Evolutionary conservation across 805 yeast species (phyloP).

Genomic region (Nematodospora valgi): DNA sequence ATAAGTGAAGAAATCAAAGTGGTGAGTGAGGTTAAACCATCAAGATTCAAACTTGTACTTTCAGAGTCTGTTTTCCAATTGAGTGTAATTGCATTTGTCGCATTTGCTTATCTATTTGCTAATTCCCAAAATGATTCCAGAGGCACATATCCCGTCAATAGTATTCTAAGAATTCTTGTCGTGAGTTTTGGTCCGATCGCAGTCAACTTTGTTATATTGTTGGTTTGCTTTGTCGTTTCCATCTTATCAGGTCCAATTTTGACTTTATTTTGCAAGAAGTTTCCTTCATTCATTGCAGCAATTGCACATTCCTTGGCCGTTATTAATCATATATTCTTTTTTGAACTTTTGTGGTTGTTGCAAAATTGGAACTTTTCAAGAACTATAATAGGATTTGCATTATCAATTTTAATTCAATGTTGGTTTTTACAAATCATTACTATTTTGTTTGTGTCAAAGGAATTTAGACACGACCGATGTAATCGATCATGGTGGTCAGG

Average conservation of each 20-base stretch:
- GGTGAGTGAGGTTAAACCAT: conserved; percentile 48
- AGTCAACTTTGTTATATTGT: conserved; percentile 39
- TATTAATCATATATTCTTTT: conserved; percentile 48
- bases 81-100: conserved; percentile 29
- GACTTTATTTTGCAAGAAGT: conserved; percentile 37
- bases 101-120: conserved; percentile 49
- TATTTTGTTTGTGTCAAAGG: conserved; percentile 54
- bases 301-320: conserved; percentile 54
- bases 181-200: conserved; percentile 47
- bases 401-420: conserved; percentile 53
- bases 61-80: conserved; percentile 41
- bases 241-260: conserved; percentile 48
- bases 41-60: conserved; percentile 39
- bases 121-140: conserved; percentile 50
- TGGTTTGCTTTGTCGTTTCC: conserved; percentile 43
- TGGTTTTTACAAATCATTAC: conserved; percentile 52
- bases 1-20: conserved; percentile 36
- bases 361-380: conserved; percentile 65
- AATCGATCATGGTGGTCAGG: conserved; percentile 69
- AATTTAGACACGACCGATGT: conserved; percentile 54
- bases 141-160: conserved; percentile 31
- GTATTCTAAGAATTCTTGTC: conserved; percentile 41
- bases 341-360: conserved; percentile 62
- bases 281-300: conserved; percentile 54
- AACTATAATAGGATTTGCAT: conserved; percentile 59